Evolutionary conservation across 2,329 filamentous ascomycete species (phyloP).

Genomic region (Ceratocystis papillata): DNA sequence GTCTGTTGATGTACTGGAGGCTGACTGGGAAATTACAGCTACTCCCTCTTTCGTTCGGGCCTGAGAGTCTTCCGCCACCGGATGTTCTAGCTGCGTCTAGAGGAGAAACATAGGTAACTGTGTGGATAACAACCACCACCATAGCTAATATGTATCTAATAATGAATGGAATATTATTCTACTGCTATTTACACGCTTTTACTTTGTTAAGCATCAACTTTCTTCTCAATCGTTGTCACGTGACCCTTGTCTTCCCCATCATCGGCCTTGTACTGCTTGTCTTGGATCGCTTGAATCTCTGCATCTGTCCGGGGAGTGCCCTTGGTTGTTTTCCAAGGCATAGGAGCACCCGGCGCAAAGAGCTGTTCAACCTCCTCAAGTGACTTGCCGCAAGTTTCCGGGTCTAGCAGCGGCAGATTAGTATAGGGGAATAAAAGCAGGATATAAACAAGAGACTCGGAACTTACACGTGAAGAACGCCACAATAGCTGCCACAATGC

Average conservation of each 20-base stretch:
- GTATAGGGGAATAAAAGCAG: background rate
- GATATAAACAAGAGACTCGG: background rate
- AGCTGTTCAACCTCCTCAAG: slow-evolving; percentile 35
- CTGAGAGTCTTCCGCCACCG: slow-evolving; percentile 42
- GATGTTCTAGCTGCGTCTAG: slow-evolving; percentile 11
- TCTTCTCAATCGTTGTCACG: background rate
- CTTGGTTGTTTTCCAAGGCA: slow-evolving; percentile 34
- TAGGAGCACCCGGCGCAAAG: slow-evolving; percentile 30
- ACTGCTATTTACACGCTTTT: background rate
- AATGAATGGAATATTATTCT: slow-evolving; percentile 8
- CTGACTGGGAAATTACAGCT: slow-evolving; percentile 36
- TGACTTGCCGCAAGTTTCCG: slow-evolving; percentile 35
- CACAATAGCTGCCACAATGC: slow-evolving; percentile 36
- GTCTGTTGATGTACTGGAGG: background rate
- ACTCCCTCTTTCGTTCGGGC: slow-evolving; percentile 58
- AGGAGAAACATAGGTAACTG: background rate
- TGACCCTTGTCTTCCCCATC: slow-evolving; percentile 23
- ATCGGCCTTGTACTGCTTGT: slow-evolving; percentile 25
- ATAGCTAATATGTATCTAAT: background rate
- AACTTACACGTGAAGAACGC: slow-evolving; percentile 32
- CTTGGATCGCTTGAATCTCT: slow-evolving; percentile 28
- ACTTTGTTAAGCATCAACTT: background rate
- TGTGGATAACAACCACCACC: background rate
- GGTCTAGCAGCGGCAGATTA: slow-evolving; percentile 26
- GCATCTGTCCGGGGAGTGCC: slow-evolving; percentile 28